Percentiles rank a stretch among this genome's conserved stretches.
These are phyloP conservation scores for Fusarium musae DNA, from an alignment of 2,329 filamentous ascomycete genomes.

Conservation along the genomic window DNA sequence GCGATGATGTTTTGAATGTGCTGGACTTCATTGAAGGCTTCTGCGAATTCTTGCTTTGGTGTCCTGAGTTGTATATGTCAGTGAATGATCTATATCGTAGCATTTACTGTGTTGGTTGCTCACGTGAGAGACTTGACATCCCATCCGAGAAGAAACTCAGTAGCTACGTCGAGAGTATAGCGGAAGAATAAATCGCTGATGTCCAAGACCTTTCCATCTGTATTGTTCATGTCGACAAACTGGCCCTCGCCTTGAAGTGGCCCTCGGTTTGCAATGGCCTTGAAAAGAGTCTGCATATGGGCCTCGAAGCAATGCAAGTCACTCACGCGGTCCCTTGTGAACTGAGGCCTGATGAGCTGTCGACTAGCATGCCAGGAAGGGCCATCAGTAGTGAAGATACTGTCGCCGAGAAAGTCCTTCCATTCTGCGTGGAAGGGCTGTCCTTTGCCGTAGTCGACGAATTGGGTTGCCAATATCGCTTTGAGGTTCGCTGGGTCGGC, in stretches of 20 bases:
- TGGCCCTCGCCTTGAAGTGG: slow-evolving; percentile 69
- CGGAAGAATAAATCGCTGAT: slow-evolving; percentile 83
- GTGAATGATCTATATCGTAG: background rate
- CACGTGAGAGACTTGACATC: slow-evolving; percentile 73
- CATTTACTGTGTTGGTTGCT: slow-evolving; percentile 4
- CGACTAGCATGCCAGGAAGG: slow-evolving; percentile 81
- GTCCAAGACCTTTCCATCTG: slow-evolving; percentile 73
- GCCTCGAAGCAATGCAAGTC: slow-evolving; percentile 84
- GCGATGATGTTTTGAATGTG: slow-evolving; percentile 75
- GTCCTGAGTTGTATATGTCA: slow-evolving; percentile 52
- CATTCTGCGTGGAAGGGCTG: slow-evolving; percentile 78
- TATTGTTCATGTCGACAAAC: slow-evolving; percentile 69
- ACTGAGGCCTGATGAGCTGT: slow-evolving; percentile 86
- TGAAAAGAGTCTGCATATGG: slow-evolving; percentile 80
- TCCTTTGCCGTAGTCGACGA: slow-evolving; percentile 85
- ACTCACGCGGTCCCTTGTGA: slow-evolving; percentile 84
- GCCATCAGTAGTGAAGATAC: slow-evolving; percentile 85
- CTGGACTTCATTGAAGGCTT: slow-evolving; percentile 84
- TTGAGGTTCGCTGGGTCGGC: slow-evolving; percentile 91
- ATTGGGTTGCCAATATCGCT: slow-evolving; percentile 87
- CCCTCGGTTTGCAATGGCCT: slow-evolving; percentile 69
- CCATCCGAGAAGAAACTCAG: slow-evolving; percentile 85
- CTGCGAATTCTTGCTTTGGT: slow-evolving; percentile 75
- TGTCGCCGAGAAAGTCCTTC: slow-evolving; percentile 78
- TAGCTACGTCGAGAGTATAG: slow-evolving; percentile 86